These are phyloP conservation scores for Adiantum capillusveneris DNA, from an alignment of 75 land plant genomes.

Conservation along the genomic window DNA sequence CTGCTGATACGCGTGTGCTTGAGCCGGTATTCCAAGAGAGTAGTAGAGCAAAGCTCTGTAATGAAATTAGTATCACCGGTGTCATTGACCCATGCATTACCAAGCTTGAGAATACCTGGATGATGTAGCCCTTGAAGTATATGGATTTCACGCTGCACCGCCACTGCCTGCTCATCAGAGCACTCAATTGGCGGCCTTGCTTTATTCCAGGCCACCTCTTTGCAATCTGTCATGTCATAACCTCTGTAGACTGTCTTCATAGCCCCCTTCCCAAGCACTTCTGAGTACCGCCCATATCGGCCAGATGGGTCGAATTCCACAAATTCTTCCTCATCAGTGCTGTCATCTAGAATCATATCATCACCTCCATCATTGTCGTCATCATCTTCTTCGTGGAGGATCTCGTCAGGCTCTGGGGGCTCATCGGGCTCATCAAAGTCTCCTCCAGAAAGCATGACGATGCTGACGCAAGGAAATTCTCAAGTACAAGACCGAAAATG, in stretches of 20 bases:
- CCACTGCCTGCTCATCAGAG: slow-evolving; percentile 27
- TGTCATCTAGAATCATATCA: background rate
- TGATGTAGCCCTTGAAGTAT: slow-evolving; percentile 34
- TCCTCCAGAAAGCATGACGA: background rate
- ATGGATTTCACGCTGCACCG: slow-evolving; percentile 32
- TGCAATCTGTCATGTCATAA: slow-evolving; percentile 69
- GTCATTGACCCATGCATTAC: slow-evolving; percentile 44
- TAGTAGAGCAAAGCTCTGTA: slow-evolving; percentile 72
- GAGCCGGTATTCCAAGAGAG: slow-evolving; percentile 55
- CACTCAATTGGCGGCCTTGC: slow-evolving; percentile 12
- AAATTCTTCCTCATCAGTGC: slow-evolving; percentile 40
- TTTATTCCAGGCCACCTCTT: slow-evolving; percentile 84
- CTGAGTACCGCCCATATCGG: slow-evolving; percentile 60
- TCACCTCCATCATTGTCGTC: background rate
- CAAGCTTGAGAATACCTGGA: slow-evolving; percentile 42
- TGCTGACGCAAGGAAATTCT: no score
- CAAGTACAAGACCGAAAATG: no score
- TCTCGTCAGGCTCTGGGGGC: background rate
- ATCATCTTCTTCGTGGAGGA: background rate
- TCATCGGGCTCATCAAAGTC: background rate
- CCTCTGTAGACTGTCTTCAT: slow-evolving; percentile 68
- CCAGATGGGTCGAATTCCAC: slow-evolving; percentile 64
- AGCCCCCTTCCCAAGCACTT: slow-evolving; percentile 58
- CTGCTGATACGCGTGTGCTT: slow-evolving; percentile 57
- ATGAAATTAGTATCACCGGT: slow-evolving; percentile 55